Base-by-base conservation (phyloP, 805 yeast species). In the Metschnikowia kunwiensis region DNA sequence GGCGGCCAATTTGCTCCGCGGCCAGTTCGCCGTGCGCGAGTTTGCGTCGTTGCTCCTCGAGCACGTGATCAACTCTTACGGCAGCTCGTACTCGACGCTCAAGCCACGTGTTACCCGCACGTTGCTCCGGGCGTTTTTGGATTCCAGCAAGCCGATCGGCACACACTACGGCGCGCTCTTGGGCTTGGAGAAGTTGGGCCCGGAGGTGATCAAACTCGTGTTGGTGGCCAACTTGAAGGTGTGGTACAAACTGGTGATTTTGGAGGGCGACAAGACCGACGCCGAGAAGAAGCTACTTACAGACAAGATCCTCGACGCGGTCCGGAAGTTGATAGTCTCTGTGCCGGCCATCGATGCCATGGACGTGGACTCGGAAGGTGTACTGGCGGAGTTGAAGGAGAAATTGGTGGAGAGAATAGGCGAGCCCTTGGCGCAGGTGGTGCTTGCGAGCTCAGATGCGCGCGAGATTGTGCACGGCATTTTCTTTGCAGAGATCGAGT, bases 21-120 rank as follows among this genome's bases (percentile, higher is more conserved):
- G 57, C 25, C 72, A 65, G 47, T 55, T 72, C 44, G 86, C 83
- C 7, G 80, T 91, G 4, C 76, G 99, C 45, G 95, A 86, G 52
- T 82, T 86, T 55, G 89, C 97, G 1, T 87, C 96, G 1, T 77
- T 88, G 24, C 68, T 93, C 42, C 68, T 93, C 16, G 81, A 81
- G 33, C 83, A 83, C 49, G 82, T 93, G n/a, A 76, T 88, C 43
- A 69, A 74, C 34, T 77, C 80, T 20, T 93, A 83, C 59, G 94
- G 95, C 22, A 80, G 85, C 32, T 78, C 91, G 1, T 89, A 91
- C 57, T 80, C 91, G 15, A 84, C 97, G 1, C 70, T 93, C 49
- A 86, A 86, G 53, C 96, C 97, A 20, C 76, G 97, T 47, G 91
- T 93, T 4, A 88, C 97, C 5, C 75, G 98, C 57, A 94, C 98